Percentiles rank a stretch among this genome's conserved stretches.
Evolutionary conservation across 108 stramenopile genomes (phyloP).

Genomic region (Pseudonitzschia multiseries): DNA sequence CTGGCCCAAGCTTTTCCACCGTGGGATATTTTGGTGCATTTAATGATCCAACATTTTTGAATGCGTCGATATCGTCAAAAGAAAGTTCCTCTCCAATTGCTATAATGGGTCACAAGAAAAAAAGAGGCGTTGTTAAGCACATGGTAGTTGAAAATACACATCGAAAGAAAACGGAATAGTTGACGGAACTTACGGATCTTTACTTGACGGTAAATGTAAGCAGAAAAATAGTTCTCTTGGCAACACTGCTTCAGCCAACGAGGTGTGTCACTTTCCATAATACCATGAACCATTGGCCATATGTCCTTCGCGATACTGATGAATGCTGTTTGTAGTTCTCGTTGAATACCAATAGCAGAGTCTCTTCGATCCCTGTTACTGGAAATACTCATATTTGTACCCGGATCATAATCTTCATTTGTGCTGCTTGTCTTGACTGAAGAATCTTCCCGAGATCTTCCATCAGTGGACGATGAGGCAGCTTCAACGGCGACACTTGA

Average conservation of each 20-base stretch:
- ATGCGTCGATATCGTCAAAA: slow-evolving; percentile 23
- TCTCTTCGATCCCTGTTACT: slow-evolving; percentile 59
- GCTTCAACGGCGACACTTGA: not conserved
- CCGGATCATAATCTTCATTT: slow-evolving; percentile 5
- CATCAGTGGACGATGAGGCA: slow-evolving; percentile 9
- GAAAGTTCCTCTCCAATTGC: slow-evolving; percentile 36
- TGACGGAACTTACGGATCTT: slow-evolving; percentile 60
- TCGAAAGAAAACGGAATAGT: not conserved
- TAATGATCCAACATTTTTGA: slow-evolving; percentile 2
- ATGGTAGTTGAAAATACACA: not conserved
- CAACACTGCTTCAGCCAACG: slow-evolving; percentile 72
- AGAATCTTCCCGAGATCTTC: slow-evolving; percentile 19
- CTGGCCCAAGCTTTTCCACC: not conserved
- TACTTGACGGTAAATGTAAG: slow-evolving; percentile 63
- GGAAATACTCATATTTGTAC: not conserved
- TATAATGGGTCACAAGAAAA: not conserved
- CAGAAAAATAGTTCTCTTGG: slow-evolving; percentile 79
- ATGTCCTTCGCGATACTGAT: slow-evolving; percentile 63
- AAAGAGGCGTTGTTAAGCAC: not conserved
- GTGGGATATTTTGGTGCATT: not conserved
- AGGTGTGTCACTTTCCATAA: slow-evolving; percentile 66
- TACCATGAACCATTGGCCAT: slow-evolving; percentile 58
- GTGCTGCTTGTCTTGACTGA: not conserved
- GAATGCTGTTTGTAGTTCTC: slow-evolving; percentile 83
- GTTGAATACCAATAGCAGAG: slow-evolving; percentile 82